Conservation (phyloP, 495 filamentous ascomycete genomes). For the Aspergillus funiculosus region DNA sequence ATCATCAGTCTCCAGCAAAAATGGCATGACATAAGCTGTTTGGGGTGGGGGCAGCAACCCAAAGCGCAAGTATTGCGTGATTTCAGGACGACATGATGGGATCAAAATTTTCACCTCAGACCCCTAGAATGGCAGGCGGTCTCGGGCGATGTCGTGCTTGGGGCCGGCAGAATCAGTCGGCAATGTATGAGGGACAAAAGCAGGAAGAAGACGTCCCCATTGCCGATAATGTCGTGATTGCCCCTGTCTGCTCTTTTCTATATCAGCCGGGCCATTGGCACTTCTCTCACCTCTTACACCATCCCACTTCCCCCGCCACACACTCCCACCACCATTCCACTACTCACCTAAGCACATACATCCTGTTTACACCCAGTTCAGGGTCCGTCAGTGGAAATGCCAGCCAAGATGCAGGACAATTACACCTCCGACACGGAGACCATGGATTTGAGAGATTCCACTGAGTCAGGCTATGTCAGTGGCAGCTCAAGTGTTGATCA, state of each 20-base stretch:
- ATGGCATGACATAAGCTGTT: constrained; percentile 16
- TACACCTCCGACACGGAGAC: constrained; percentile 39
- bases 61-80: constrained; percentile 39
- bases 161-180: constrained; percentile 29
- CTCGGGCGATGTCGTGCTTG: constrained; percentile 32
- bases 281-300: constrained; percentile 18
- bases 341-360: not conserved
- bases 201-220: constrained; percentile 22
- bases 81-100: constrained; percentile 23
- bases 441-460: constrained; percentile 33
- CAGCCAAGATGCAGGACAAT: constrained; percentile 34
- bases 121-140: constrained; percentile 31
- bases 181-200: constrained; percentile 23
- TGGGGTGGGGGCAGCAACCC: constrained; percentile 22
- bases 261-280: constrained; percentile 26
- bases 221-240: constrained; percentile 36
- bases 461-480: constrained; percentile 88
- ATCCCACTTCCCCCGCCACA: constrained; percentile 13
- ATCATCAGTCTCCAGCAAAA: constrained; percentile 20
- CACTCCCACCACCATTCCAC: not conserved
- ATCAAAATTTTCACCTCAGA: constrained; percentile 23
- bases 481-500: constrained; percentile 60
- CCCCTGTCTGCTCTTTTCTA: constrained; percentile 27
- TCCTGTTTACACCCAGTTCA: not conserved
- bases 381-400: constrained; percentile 30